Percentiles rank a stretch among this genome's conserved stretches.
Evolutionary conservation across 2,329 filamentous ascomycete species (phyloP).

Genomic region (Mariannaea elegans): DNA sequence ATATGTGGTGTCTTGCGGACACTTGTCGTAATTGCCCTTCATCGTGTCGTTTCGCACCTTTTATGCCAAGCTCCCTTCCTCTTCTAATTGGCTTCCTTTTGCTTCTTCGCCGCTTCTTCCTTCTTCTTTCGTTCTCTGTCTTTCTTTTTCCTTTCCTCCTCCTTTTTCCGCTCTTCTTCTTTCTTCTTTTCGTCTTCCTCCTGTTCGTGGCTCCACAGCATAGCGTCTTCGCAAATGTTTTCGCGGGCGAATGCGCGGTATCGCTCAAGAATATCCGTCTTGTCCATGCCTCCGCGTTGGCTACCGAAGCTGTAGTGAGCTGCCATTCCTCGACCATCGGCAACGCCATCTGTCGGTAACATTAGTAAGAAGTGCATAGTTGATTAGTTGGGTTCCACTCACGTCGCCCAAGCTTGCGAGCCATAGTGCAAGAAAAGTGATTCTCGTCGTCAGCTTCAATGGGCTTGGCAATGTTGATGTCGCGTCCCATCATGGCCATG

Average conservation of each 20-base stretch:
- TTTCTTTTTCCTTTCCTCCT: slow-evolving; percentile 2
- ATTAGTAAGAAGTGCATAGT: slow-evolving; percentile 25
- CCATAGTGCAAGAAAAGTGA: slow-evolving; percentile 51
- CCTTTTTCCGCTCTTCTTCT: background rate
- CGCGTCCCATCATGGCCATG: slow-evolving; percentile 60
- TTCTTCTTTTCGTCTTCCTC: slow-evolving; percentile 7
- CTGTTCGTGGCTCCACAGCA: slow-evolving; percentile 41
- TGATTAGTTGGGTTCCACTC: slow-evolving; percentile 10
- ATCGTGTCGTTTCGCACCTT: background rate
- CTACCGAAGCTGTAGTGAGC: slow-evolving; percentile 61
- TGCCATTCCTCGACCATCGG: slow-evolving; percentile 63
- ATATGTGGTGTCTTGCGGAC: background rate
- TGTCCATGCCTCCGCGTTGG: slow-evolving; percentile 50
- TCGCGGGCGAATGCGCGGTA: slow-evolving; percentile 63
- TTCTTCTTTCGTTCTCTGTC: background rate
- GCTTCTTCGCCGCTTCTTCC: background rate
- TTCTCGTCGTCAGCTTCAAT: slow-evolving; percentile 57
- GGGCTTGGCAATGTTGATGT: slow-evolving; percentile 58
- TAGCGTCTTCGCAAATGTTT: slow-evolving; percentile 52
- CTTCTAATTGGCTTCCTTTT: background rate
- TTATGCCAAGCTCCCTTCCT: background rate
- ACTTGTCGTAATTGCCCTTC: background rate
- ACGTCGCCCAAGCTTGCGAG: slow-evolving; percentile 49
- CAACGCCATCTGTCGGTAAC: slow-evolving; percentile 48
- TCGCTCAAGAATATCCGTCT: slow-evolving; percentile 62